Evolutionary conservation across 306 rosid species (phyloP).

Genomic region (Dalbergia cultrata): DNA sequence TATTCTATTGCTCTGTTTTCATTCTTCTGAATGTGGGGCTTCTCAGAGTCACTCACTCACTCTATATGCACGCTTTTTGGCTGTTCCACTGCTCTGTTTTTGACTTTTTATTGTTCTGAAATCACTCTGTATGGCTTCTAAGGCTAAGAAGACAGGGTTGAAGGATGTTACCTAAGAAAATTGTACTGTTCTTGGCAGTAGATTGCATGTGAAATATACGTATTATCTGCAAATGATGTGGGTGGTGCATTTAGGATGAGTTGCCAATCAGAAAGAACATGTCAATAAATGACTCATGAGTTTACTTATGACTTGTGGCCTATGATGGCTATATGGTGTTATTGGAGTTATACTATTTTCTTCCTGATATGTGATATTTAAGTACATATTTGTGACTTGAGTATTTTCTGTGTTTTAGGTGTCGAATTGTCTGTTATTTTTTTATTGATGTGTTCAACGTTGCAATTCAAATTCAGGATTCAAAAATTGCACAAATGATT

Average conservation of each 20-base stretch:
- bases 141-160: background rate
- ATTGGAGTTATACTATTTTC: background rate
- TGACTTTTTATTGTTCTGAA: background rate
- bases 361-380: background rate
- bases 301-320: background rate
- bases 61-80: background rate
- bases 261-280: background rate
- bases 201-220: constrained; percentile 2
- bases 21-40: constrained; percentile 2
- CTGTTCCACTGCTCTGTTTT: constrained; percentile 1
- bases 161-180: constrained; percentile 3
- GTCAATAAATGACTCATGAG: background rate
- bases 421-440: background rate
- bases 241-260: background rate
- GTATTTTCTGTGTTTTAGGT: constrained; percentile 9
- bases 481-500: background rate
- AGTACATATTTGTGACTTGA: background rate
- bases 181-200: background rate
- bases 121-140: constrained; percentile 8
- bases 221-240: background rate
- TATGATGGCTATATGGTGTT: background rate
- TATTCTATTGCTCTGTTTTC: constrained; percentile 5
- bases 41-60: background rate
- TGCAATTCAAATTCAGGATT: no score
- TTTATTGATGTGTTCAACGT: background rate